Evolutionary conservation across 805 yeast genomes (phyloP).

Genomic region (Lipomyces orientalis): DNA sequence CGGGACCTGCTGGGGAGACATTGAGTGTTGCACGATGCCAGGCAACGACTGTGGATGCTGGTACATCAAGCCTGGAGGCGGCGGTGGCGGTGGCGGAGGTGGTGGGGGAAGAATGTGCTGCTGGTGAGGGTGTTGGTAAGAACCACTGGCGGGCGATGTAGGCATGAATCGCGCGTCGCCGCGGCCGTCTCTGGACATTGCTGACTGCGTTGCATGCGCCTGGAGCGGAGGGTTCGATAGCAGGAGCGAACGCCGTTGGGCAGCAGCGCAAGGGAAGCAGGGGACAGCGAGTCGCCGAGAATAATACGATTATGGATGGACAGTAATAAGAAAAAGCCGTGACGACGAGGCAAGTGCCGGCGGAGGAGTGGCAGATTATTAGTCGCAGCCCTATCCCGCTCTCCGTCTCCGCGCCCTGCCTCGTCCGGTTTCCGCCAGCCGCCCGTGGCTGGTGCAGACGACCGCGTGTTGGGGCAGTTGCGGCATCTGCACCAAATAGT

Average conservation of each 20-base stretch:
- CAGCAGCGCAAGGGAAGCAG: not conserved
- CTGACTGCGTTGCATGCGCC: not conserved
- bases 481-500: not conserved
- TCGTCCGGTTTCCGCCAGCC: not conserved
- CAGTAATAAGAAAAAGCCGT: not conserved
- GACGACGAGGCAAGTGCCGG: not conserved
- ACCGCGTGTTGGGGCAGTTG: not conserved
- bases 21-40: not conserved
- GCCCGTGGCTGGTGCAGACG: constrained; percentile 3
- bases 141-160: not conserved
- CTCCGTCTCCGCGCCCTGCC: not conserved
- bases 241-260: not conserved
- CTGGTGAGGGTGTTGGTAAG: not conserved
- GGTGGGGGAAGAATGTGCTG: not conserved
- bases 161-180: constrained; percentile 1
- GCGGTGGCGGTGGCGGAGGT: not conserved
- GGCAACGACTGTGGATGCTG: not conserved
- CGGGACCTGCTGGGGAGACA: not conserved
- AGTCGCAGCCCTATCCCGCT: constrained; percentile 4
- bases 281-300: not conserved
- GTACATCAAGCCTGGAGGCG: not conserved
- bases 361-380: not conserved
- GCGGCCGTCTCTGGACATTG: constrained; percentile 3
- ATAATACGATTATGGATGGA: not conserved
- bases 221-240: not conserved